Conservation (phyloP, 73 alveolate genomes). For the Loxodes magnus region DNA sequence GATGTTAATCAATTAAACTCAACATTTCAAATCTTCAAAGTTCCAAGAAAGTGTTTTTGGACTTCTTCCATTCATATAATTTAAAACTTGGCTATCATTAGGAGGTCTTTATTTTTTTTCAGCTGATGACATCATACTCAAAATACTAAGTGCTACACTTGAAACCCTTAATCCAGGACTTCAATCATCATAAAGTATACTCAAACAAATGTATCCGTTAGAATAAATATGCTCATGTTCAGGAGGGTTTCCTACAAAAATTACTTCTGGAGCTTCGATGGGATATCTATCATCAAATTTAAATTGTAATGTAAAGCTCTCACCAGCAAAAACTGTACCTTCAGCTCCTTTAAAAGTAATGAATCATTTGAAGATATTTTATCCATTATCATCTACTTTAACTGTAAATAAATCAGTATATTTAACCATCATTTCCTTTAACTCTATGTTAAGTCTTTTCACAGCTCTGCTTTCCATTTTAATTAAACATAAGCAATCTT, state of each 20-base stretch:
- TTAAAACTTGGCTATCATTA: slow-evolving; percentile 51
- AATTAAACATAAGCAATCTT: too few species aligned
- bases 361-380: slow-evolving; percentile 48
- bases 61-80: slow-evolving; percentile 49
- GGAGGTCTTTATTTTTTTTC: slow-evolving; percentile 54
- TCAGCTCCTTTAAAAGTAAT: slow-evolving; percentile 83
- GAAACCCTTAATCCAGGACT: slow-evolving; percentile 86
- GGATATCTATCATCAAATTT: slow-evolving; percentile 80
- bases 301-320: slow-evolving; percentile 71
- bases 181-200: slow-evolving; percentile 91
- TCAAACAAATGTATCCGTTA: slow-evolving; percentile 88
- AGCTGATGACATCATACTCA: slow-evolving; percentile 81
- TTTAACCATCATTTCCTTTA: slow-evolving; percentile 60
- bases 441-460: slow-evolving; percentile 77
- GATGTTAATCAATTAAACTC: too few species aligned
- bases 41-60: slow-evolving; percentile 73
- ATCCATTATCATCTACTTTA: slow-evolving; percentile 47
- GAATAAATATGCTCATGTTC: slow-evolving; percentile 96
- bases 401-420: slow-evolving; percentile 58
- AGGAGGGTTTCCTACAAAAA: slow-evolving; percentile 84
- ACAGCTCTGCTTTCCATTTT: slow-evolving; percentile 58
- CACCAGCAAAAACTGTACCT: slow-evolving; percentile 85
- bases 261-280: slow-evolving; percentile 94
- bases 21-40: slow-evolving; percentile 54
- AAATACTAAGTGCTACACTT: slow-evolving; percentile 73